A percentile compares a stretch with the other conserved stretches of the same genome.
phyloP scores from a whole-genome alignment of 257 asterid species.

The Penstemon newberryi region DNA sequence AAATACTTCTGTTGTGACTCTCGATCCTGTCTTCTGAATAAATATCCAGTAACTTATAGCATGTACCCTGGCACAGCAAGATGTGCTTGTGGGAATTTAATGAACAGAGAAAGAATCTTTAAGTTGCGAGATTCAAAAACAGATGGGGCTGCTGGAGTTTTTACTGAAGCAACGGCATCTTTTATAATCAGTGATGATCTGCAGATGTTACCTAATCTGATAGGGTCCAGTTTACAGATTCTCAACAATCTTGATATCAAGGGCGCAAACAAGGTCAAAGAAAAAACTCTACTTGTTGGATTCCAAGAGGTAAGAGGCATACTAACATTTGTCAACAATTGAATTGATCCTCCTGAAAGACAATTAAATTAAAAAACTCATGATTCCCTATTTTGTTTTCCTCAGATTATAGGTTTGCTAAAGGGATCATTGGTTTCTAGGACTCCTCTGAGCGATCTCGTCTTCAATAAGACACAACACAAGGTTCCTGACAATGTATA shows the following conservation, averaged over 20 bases:
- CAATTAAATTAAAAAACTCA: too few species aligned
- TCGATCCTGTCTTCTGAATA: neutral
- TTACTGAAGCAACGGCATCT: neutral
- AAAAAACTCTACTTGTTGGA: conserved; percentile 3
- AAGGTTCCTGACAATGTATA: neutral
- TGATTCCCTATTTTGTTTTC: neutral
- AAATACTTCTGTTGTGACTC: neutral
- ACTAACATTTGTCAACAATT: neutral
- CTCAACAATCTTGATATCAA: neutral
- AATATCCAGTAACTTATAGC: neutral
- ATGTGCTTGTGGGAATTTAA: neutral
- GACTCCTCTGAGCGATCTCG: conserved; percentile 25
- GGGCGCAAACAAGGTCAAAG: neutral
- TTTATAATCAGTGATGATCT: conserved; percentile 11
- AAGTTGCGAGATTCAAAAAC: neutral
- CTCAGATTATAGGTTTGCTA: neutral
- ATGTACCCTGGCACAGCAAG: neutral
- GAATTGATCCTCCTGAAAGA: too few species aligned
- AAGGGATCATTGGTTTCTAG: neutral
- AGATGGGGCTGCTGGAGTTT: neutral
- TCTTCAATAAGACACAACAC: neutral
- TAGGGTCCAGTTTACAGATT: neutral
- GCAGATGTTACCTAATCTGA: conserved; percentile 1
- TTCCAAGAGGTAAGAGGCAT: conserved; percentile 18
- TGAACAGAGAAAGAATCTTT: neutral